Percentiles rank a stretch among this genome's conserved stretches.
Evolutionary conservation across 805 yeast species (phyloP).

Genomic region (Cyberlindnera misumaiensis): DNA sequence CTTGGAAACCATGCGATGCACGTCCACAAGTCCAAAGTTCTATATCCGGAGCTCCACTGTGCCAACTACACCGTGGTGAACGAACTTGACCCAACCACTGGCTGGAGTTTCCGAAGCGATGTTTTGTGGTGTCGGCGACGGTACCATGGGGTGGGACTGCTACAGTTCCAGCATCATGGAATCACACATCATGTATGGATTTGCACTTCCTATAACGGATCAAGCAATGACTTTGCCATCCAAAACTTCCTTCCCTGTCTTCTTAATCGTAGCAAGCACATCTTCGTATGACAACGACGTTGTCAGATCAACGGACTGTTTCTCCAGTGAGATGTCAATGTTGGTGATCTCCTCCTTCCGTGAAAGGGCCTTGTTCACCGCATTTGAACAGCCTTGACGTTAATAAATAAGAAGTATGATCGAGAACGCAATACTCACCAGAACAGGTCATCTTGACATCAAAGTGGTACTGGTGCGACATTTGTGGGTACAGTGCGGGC

Average conservation of each 20-base stretch:
- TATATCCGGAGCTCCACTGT: too few relatives aligned
- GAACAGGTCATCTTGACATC: conserved; percentile 83
- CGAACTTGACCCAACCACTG: too few relatives aligned
- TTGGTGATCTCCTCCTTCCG: conserved; percentile 69
- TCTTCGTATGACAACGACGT: conserved; percentile 65
- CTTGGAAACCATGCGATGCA: too few relatives aligned
- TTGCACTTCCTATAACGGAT: neutral
- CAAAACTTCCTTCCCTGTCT: conserved; percentile 83
- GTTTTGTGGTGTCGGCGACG: too few relatives aligned
- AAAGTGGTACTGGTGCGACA: conserved; percentile 60
- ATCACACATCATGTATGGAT: too few relatives aligned
- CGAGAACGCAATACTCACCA: conserved; percentile 29
- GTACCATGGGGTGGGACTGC: too few relatives aligned
- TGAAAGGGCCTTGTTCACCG: conserved; percentile 70
- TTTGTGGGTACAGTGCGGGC: conserved; percentile 1
- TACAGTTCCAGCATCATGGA: too few relatives aligned
- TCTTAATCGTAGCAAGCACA: conserved; percentile 72
- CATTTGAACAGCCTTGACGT: conserved; percentile 66
- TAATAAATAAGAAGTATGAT: neutral
- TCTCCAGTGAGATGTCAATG: conserved; percentile 67
- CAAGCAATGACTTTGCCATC: conserved; percentile 47
- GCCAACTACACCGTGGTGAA: too few relatives aligned
- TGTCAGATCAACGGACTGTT: conserved; percentile 76
- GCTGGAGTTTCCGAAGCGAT: too few relatives aligned
- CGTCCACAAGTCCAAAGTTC: too few relatives aligned